Base-by-base conservation (phyloP, 2,329 filamentous ascomycete species). In the Catunica adiposa region DNA sequence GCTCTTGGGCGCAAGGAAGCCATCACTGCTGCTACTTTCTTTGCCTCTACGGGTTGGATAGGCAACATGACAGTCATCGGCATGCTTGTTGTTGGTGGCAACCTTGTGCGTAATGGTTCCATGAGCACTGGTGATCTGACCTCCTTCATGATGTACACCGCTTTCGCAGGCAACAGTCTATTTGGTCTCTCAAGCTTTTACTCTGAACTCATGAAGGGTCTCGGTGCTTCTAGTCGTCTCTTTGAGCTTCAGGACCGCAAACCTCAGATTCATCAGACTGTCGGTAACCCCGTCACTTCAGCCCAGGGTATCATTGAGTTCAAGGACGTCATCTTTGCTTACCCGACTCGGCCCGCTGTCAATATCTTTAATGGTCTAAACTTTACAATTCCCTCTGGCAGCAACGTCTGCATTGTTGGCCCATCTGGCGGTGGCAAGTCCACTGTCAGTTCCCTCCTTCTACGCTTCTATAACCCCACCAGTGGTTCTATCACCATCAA, bases 81-180 rank as follows among this genome's bases (percentile, higher is more conserved):
- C 11, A 80, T 98, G 64, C 77, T 98, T 1, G 86, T 94, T 63
- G 86, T 90, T 31, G 92, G 94, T 61, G 89, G 92, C 56, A 84
- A 84, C 59, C 88, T 96, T 71, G 92, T 98, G 31, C 83, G 89
- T 62, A 80, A 79, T 9, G 92, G 92, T 1, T 75, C 82, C 44
- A 92, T 98, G 72, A 87, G 80, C 6, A 82, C 97, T 51, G 92
- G 92, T 62, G 90, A 98, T 61, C 71, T 98, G 46, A 94, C 92
- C 1, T 94, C 89, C 0, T 98, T 98, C 69, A 78, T 98, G 71
- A 97, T 98, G 90, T 98, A 97, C 68, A 94, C 89, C 2, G 90
- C 87, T 2, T 97, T 82, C 67, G 79, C 80, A 5, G 80, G 80
- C 2, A 92, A 86, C 51, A 94, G 87, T 68, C 78, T 98, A 60